Conservation (phyloP, 176 grass and related monocot species). For the Puccinellia tenuiflora region DNA sequence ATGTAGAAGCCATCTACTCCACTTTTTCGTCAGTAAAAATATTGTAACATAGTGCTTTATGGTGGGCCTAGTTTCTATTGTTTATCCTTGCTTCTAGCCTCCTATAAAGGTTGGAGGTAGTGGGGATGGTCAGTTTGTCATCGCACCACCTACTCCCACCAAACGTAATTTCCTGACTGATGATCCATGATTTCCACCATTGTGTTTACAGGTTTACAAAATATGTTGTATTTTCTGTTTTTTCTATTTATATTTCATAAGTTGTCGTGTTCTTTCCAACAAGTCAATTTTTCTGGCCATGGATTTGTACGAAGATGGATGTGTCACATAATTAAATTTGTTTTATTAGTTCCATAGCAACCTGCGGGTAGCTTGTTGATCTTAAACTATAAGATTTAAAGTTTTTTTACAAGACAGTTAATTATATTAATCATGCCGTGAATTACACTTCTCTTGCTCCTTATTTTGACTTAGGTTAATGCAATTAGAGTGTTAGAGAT, state of each 20-base stretch:
- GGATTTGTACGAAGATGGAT: background rate
- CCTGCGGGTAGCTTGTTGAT: background rate
- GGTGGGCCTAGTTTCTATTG: background rate
- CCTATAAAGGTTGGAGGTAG: background rate
- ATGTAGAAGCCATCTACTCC: background rate
- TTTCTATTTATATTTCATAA: background rate
- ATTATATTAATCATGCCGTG: background rate
- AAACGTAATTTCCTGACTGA: background rate
- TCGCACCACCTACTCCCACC: background rate
- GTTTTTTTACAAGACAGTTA: background rate
- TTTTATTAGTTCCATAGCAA: background rate
- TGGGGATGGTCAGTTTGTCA: background rate
- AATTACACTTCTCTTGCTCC: background rate
- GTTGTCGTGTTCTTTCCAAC: background rate
- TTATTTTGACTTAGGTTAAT: background rate
- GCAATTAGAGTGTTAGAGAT: background rate
- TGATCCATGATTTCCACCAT: background rate
- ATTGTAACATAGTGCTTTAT: background rate
- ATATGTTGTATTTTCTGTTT: background rate
- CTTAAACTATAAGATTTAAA: background rate
- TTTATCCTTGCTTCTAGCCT: background rate
- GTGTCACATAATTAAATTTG: background rate
- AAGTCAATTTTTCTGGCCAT: background rate
- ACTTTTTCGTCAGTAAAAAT: background rate
- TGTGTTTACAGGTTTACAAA: background rate